Conservation (phyloP, 73 alveolate genomes). For the Strombidium stylifer region DNA sequence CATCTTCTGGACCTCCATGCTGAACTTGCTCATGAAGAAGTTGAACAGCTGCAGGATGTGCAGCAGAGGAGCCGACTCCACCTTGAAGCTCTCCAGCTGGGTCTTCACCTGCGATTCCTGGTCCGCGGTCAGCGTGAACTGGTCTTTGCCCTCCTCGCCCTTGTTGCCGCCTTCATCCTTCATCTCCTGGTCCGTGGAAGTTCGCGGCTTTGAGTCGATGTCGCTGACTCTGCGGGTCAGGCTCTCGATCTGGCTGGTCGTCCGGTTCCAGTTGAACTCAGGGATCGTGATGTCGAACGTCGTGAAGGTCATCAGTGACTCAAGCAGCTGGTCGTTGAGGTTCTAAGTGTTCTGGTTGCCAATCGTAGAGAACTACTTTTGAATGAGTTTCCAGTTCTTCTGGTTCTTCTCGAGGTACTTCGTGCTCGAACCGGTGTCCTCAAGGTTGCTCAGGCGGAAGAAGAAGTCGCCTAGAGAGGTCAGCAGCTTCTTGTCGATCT, state of each 20-base stretch:
- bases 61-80: slow-evolving; percentile 10
- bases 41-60: slow-evolving; percentile 39
- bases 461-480: slow-evolving; percentile 29
- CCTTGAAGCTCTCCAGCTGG: slow-evolving; percentile 10
- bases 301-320: not conserved
- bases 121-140: slow-evolving; percentile 18
- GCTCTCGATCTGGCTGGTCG: not conserved
- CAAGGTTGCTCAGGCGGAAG: too few species aligned
- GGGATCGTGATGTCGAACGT: too few species aligned
- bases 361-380: not conserved
- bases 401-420: slow-evolving; percentile 9
- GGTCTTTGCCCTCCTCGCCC: not conserved
- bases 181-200: not conserved
- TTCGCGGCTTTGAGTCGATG: not conserved
- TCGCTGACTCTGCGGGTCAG: not conserved
- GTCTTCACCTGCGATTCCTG: slow-evolving; percentile 19
- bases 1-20: not conserved
- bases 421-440: too few species aligned
- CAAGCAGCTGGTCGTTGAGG: slow-evolving; percentile 1
- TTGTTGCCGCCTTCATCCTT: not conserved
- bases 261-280: too few species aligned
- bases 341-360: not conserved
- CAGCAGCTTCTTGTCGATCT: slow-evolving; percentile 14
- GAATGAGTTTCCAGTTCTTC: slow-evolving; percentile 12
- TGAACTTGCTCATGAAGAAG: slow-evolving; percentile 4